phyloP scores from a whole-genome alignment of 1,284 basidiomycete genomes.

The Calocybe gambosa region DNA sequence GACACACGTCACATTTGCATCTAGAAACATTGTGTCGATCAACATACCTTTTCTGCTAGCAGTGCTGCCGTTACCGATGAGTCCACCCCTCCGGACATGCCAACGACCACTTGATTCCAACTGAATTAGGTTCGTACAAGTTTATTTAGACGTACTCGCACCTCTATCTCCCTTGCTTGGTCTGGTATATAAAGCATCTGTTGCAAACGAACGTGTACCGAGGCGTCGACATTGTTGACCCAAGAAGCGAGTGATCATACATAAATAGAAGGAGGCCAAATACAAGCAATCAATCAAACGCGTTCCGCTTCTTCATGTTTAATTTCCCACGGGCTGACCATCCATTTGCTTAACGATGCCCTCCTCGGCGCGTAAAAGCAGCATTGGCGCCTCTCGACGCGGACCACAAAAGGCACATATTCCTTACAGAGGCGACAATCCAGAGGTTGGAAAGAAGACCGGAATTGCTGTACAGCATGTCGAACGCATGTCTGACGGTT shows the following conservation, averaged over 20 bases:
- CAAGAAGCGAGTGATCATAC: constrained; percentile 12
- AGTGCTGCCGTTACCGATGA: constrained; percentile 81
- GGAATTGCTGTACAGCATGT: constrained; percentile 63
- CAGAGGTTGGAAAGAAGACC: constrained; percentile 69
- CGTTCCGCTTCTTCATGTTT: constrained; percentile 12
- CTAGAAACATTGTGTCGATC: constrained; percentile 8
- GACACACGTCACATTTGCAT: background rate
- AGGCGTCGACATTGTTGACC: constrained; percentile 15
- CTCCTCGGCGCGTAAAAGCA: constrained; percentile 36
- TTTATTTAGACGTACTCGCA: constrained; percentile 19
- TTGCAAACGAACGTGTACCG: constrained; percentile 11
- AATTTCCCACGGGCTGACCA: constrained; percentile 13
- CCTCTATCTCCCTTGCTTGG: constrained; percentile 52
- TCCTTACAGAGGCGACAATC: constrained; percentile 69
- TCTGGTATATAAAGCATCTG: constrained; percentile 8
- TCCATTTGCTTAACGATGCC: constrained; percentile 23
- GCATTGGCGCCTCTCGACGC: constrained; percentile 30
- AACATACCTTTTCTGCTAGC: constrained; percentile 65
- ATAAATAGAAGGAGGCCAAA: constrained; percentile 16
- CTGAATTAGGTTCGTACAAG: background rate
- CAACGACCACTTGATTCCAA: constrained; percentile 68
- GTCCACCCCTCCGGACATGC: constrained; percentile 96
- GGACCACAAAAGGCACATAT: constrained; percentile 53
- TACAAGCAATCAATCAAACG: constrained; percentile 16
- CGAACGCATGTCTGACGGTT: constrained; percentile 74